These are phyloP conservation scores for Bondarzewia mesenterica DNA, from an alignment of 1,284 basidiomycete species.

Conservation along the genomic window DNA sequence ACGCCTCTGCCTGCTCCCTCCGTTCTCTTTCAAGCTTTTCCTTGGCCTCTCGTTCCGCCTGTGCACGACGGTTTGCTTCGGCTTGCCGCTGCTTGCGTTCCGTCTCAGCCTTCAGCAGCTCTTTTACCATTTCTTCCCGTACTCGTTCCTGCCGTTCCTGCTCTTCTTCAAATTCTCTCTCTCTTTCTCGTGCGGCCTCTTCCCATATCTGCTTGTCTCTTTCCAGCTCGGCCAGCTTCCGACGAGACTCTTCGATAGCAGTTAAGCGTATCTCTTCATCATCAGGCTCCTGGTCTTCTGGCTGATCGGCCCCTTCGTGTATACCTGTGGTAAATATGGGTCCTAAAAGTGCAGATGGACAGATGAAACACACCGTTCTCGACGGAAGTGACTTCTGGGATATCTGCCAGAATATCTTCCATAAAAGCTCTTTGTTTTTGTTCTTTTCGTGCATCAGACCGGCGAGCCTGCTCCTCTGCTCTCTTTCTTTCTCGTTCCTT, in stretches of 20 bases:
- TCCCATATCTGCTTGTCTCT: conserved; percentile 58
- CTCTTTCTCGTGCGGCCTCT: conserved; percentile 36
- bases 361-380: background rate
- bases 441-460: conserved; percentile 29
- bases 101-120: conserved; percentile 21
- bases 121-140: conserved; percentile 22
- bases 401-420: conserved; percentile 26
- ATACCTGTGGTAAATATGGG: background rate
- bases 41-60: conserved; percentile 8
- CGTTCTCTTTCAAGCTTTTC: conserved; percentile 24
- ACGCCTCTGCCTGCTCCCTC: conserved; percentile 16
- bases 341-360: background rate
- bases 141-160: conserved; percentile 31
- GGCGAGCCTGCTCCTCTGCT: conserved; percentile 30
- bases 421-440: conserved; percentile 29
- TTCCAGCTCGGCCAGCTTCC: conserved; percentile 63
- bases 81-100: conserved; percentile 13
- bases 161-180: conserved; percentile 19
- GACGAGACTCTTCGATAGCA: conserved; percentile 54
- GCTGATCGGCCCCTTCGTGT: background rate
- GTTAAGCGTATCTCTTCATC: conserved; percentile 23
- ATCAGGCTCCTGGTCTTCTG: conserved; percentile 10
- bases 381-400: conserved; percentile 7
- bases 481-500: conserved; percentile 26
- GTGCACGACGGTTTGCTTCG: background rate